Conservation (phyloP, 441 rosid species). For the Iberis amara region DNA sequence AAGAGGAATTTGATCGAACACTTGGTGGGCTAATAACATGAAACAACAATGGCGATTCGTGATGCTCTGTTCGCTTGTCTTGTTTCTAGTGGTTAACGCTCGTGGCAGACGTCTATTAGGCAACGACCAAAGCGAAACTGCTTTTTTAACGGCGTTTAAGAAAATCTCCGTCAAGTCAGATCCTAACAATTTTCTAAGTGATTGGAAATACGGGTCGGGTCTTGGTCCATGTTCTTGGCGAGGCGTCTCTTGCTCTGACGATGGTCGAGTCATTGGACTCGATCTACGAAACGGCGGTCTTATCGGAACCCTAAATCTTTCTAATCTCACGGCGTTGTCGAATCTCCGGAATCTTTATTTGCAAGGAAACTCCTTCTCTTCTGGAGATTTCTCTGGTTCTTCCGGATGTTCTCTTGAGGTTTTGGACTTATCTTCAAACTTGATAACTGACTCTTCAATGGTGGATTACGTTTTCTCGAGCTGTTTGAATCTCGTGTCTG, state of each 20-base stretch:
- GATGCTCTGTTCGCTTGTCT: constrained; percentile 21
- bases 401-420: constrained; percentile 29
- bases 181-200: constrained; percentile 41
- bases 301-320: constrained; percentile 44
- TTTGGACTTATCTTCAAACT: constrained; percentile 26
- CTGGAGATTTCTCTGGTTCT: constrained; percentile 38
- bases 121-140: constrained; percentile 34
- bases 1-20: constrained; percentile 20
- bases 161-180: constrained; percentile 51
- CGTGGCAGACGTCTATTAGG: constrained; percentile 16
- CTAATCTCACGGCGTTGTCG: constrained; percentile 46
- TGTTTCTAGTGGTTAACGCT: constrained; percentile 21
- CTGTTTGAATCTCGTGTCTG: constrained; percentile 15
- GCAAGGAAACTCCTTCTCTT: constrained; percentile 51
- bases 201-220: constrained; percentile 47
- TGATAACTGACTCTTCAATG: constrained; percentile 14
- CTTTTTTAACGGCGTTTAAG: constrained; percentile 53
- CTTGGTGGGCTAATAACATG: constrained; percentile 22
- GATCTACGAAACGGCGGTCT: constrained; percentile 58
- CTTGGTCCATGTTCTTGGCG: constrained; percentile 57
- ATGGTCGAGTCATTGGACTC: constrained; percentile 45
- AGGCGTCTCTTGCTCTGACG: constrained; percentile 61
- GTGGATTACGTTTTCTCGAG: constrained; percentile 26
- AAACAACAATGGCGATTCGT: constrained; percentile 23
- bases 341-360: constrained; percentile 45